Conservation (phyloP, 2,329 filamentous ascomycete species). For the Annulohypoxylon truncatum region DNA sequence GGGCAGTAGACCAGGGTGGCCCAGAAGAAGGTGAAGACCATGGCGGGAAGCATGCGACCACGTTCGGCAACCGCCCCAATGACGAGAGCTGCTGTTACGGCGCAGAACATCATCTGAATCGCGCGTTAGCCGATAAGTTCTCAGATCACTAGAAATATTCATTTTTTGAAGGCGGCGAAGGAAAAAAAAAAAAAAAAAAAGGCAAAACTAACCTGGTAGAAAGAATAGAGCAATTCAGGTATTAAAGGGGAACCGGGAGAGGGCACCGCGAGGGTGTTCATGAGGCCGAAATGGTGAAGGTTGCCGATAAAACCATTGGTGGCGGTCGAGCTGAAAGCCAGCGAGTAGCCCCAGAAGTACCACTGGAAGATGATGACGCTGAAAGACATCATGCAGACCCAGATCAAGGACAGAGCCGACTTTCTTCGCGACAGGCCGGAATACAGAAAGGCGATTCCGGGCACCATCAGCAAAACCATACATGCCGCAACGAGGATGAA, state of each 20-base stretch:
- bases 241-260: conserved; percentile 89
- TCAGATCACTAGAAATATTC: background rate
- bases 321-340: conserved; percentile 86
- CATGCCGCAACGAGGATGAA: conserved; percentile 91
- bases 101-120: conserved; percentile 92
- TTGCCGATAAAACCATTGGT: conserved; percentile 94
- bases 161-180: background rate
- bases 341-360: conserved; percentile 99
- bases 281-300: conserved; percentile 87
- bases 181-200: background rate
- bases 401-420: conserved; percentile 96
- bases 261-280: conserved; percentile 83
- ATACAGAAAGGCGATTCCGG: conserved; percentile 96
- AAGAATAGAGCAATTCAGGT: conserved; percentile 89
- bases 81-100: conserved; percentile 89
- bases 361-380: conserved; percentile 96
- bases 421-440: conserved; percentile 97
- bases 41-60: conserved; percentile 88
- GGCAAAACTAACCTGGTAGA: conserved; percentile 79
- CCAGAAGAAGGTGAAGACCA: conserved; percentile 98
- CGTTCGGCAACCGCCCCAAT: conserved; percentile 94
- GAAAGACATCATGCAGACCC: conserved; percentile 94
- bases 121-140: conserved; percentile 19
- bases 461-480: conserved; percentile 97
- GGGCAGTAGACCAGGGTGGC: conserved; percentile 98